These are phyloP conservation scores for Elsinoe batatas DNA, from an alignment of 2,329 filamentous ascomycete genomes.

Conservation along the genomic window DNA sequence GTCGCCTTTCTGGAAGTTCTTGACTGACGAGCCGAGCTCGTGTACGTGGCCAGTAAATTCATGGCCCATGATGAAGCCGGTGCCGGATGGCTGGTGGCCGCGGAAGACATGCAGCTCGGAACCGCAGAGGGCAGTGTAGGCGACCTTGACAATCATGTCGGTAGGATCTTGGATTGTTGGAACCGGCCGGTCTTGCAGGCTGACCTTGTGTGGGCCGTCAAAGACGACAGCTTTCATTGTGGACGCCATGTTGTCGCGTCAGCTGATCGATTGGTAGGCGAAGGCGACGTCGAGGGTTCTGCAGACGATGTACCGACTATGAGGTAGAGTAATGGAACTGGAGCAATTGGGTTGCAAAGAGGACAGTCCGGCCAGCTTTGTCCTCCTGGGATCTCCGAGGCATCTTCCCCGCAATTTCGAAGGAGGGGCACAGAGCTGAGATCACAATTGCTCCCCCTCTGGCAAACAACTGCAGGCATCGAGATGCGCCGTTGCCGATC, in stretches of 20 bases:
- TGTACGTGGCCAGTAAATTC: constrained; percentile 75
- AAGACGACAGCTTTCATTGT: constrained; percentile 88
- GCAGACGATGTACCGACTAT: background rate
- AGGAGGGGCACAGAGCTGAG: constrained; percentile 2
- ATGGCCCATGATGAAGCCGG: constrained; percentile 65
- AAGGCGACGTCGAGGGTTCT: no score
- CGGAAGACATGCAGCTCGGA: constrained; percentile 83
- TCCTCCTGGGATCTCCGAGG: background rate
- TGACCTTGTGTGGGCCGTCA: constrained; percentile 63
- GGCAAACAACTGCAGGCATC: background rate
- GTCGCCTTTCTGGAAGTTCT: constrained; percentile 62
- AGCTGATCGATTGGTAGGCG: background rate
- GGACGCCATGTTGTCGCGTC: background rate
- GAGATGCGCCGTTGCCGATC: background rate
- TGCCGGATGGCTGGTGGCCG: constrained; percentile 61
- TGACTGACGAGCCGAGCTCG: constrained; percentile 57
- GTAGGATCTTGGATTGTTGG: constrained; percentile 60
- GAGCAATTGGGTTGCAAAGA: background rate
- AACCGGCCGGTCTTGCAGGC: constrained; percentile 67
- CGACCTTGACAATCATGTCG: constrained; percentile 76
- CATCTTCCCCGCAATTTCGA: constrained; percentile 10
- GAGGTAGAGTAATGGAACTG: background rate
- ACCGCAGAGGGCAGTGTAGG: constrained; percentile 76
- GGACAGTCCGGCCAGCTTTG: background rate
- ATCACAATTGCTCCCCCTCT: background rate